Evolutionary conservation across 352 stramenopile genomes (phyloP).

Genomic region (Globisporangium iwayamae): DNA sequence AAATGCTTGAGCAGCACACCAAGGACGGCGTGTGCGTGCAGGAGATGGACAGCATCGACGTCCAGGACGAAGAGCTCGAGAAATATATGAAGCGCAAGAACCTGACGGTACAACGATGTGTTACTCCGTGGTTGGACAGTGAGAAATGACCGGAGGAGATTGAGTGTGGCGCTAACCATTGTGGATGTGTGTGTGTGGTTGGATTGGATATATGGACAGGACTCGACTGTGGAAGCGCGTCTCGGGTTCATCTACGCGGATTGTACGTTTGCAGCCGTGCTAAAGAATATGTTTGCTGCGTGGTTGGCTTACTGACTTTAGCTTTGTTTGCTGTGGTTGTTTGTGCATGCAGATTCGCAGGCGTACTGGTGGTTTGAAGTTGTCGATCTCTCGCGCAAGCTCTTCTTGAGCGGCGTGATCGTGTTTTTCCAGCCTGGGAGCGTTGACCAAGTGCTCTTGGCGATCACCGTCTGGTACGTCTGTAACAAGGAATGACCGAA

Average conservation of each 20-base stretch:
- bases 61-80: conserved; percentile 63
- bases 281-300: not conserved
- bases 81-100: conserved; percentile 81
- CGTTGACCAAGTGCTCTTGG: conserved; percentile 64
- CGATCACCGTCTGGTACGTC: conserved; percentile 53
- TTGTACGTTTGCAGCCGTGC: conserved; percentile 30
- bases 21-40: conserved; percentile 41
- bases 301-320: not conserved
- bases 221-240: conserved; percentile 60
- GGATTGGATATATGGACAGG: conserved; percentile 20
- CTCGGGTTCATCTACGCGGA: conserved; percentile 79
- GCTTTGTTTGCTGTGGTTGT: not conserved
- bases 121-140: too few relatives aligned
- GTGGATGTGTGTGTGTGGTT: not conserved
- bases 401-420: conserved; percentile 72
- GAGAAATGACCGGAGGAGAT: not conserved
- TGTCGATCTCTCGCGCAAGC: conserved; percentile 70
- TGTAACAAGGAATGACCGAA: not conserved
- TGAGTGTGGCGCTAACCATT: conserved; percentile 1
- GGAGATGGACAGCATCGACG: conserved; percentile 48
- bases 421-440: conserved; percentile 71
- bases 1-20: conserved; percentile 46
- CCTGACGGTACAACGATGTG: conserved; percentile 20
- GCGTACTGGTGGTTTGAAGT: conserved; percentile 84
- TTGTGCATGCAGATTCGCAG: conserved; percentile 37